Base-by-base conservation (phyloP, 768 basidiomycete species). In the Arthromyces matolae region DNA sequence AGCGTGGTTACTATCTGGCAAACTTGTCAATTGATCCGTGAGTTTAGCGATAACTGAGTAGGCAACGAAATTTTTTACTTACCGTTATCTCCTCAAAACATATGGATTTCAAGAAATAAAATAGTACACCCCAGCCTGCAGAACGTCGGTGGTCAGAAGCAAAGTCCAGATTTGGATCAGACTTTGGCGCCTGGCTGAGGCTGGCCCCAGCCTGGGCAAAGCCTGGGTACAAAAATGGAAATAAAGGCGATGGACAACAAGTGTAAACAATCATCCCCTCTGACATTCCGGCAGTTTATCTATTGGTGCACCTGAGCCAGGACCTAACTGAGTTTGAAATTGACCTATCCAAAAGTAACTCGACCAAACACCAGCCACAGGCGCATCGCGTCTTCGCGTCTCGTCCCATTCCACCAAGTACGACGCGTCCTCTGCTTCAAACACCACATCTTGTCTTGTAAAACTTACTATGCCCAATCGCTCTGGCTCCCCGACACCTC, bases 251-350 rank as follows among this genome's bases (percentile, higher is more conserved):
- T 48, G 55, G 31, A 62, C 55, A 70, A 56, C 54, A 72, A 37
- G 31, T 3, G 42, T 62, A 70, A 72, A 68, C 51, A 72, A n/a
- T 63, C 53, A 60, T 61, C n/a, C n/a, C n/a, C n/a, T n/a, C n/a
- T n/a, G n/a, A n/a, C n/a, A n/a, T n/a, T n/a, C n/a, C n/a, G n/a
- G n/a, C n/a, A n/a, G n/a, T n/a, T n/a, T n/a, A n/a, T n/a, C n/a
- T 32, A n/a, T 9, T 32, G 8, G 8, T 32, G 12, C 12, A n/a
- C 16, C 35, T 20, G 19, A 8, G 8, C 35, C 35, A 3, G 4
- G 35, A 36, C 22, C 4, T 36, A 36, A 36, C 35, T 36, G 35
- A 36, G 19, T 36, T 36, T 36, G 35, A 36, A 36, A 36, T 19
- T 36, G 8, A 3, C 18, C 35, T 9, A 36, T 19, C 8, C 18